phyloP scores from a whole-genome alignment of 2,329 filamentous ascomycete genomes.

The Akanthomyces uredinophilus region DNA sequence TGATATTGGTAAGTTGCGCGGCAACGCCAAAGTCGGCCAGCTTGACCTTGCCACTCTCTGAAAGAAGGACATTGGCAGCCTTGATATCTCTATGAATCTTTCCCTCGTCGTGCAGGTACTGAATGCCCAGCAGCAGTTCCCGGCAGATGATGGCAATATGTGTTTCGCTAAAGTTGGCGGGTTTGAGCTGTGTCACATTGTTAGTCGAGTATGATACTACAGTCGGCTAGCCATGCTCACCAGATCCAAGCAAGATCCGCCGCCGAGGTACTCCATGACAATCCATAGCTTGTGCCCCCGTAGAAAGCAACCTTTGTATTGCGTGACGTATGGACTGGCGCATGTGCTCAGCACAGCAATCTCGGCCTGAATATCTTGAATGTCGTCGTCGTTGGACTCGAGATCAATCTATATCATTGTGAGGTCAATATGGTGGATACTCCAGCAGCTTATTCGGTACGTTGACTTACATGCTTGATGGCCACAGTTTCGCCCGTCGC shows the following conservation, averaged over 20 bases:
- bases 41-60: slow-evolving; percentile 85
- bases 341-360: slow-evolving; percentile 94
- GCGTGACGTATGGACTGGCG: slow-evolving; percentile 86
- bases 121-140: slow-evolving; percentile 81
- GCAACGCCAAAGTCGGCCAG: slow-evolving; percentile 96
- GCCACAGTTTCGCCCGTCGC: slow-evolving; percentile 88
- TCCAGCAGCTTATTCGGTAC: background rate
- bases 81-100: slow-evolving; percentile 98
- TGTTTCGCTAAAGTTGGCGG: slow-evolving; percentile 78
- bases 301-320: slow-evolving; percentile 96
- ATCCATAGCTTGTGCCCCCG: slow-evolving; percentile 97
- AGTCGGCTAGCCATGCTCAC: slow-evolving; percentile 42
- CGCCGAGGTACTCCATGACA: slow-evolving; percentile 96
- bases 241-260: slow-evolving; percentile 90
- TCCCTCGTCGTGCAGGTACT: slow-evolving; percentile 88
- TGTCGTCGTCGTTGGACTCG: slow-evolving; percentile 97
- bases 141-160: slow-evolving; percentile 94
- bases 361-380: slow-evolving; percentile 96
- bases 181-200: slow-evolving; percentile 63
- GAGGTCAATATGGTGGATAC: background rate
- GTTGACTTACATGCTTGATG: slow-evolving; percentile 78
- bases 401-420: slow-evolving; percentile 74
- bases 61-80: slow-evolving; percentile 92
- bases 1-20: slow-evolving; percentile 93
- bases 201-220: slow-evolving; percentile 24